A percentile compares a stretch with the other conserved stretches of the same genome.
These are phyloP conservation scores for Capsicum baccatum DNA, from an alignment of 257 asterid species.

Conservation along the genomic window DNA sequence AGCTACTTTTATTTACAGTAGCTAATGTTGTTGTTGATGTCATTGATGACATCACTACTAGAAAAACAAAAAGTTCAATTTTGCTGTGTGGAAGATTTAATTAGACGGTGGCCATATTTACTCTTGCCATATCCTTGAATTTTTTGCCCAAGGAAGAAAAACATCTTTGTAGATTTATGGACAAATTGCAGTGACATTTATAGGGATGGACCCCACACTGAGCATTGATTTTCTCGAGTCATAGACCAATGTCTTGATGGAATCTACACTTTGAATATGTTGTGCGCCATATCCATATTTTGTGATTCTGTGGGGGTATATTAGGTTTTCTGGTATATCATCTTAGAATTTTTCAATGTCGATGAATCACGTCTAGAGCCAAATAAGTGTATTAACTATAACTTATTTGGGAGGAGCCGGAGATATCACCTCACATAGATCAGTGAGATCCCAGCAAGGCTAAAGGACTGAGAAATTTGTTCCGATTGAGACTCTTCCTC, in stretches of 20 bases:
- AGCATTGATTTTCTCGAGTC: background rate
- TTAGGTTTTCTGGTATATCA: background rate
- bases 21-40: too few species aligned
- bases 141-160: too few species aligned
- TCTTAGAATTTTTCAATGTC: background rate
- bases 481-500: background rate
- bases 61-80: too few species aligned
- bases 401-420: background rate
- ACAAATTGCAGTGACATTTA: too few species aligned
- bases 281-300: background rate
- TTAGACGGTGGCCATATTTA: too few species aligned
- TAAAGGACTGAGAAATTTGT: background rate
- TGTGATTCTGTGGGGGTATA: background rate
- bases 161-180: too few species aligned
- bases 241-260: background rate
- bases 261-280: background rate
- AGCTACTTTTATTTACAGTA: too few species aligned
- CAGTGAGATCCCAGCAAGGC: background rate
- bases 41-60: too few species aligned
- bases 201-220: too few species aligned
- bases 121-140: too few species aligned
- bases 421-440: background rate
- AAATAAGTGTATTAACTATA: background rate
- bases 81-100: too few species aligned
- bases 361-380: conserved; percentile 1